Base-by-base conservation (phyloP, 306 rosid species). In the Lathyrus oleraceus region DNA sequence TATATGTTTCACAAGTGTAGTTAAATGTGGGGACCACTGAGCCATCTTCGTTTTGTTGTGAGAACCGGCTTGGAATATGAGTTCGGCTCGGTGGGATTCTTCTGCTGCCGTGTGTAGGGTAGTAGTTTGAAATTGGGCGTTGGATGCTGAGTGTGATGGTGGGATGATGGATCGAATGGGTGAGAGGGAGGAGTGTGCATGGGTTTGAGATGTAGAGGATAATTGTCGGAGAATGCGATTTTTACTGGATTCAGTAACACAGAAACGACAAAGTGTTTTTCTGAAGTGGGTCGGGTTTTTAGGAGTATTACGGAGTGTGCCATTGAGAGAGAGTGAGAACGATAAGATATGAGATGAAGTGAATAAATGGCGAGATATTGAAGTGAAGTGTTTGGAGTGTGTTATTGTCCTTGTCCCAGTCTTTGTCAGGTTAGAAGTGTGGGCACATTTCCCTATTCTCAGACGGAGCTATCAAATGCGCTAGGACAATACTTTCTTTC, bases 211-310 rank as follows among this genome's bases (percentile, higher is more conserved):
- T 75, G 60, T 42, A 79, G 64, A 10, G 16, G 76, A 80, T 51
- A 36, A 53, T 13, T 8, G 47, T 43, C 8, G 8, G 4, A 54
- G 72, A 76, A 73, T 74, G 77, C 65, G 71, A 48, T 72, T 17
- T 80, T 81, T 48, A 70, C 82, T 35, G 71, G 49, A 45, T 69
- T 77, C 52, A 73, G 80, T 78, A 81, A 82, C 42, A 20, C 36
- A 63, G 52, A 70, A 81, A 86, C 87, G 92, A 85, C 92, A 82
- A 76, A 78, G 25, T 80, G 73, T 78, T 56, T 56, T 56, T 16
- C 64, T 2, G 83, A 68, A 57, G 7, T 35, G 62, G 81, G 39
- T 56, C 7, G 16, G 56, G 11, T 54, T 30, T 59, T 74, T 1
- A 0, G 0, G 11, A 19, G 10, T 77, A 76, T 85, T 88, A 85